Evolutionary conservation across 2,329 filamentous ascomycete genomes (phyloP), one percentile per base, ranked within the genome.

Genomic region (Ilyonectria mors-panacis): DNA sequence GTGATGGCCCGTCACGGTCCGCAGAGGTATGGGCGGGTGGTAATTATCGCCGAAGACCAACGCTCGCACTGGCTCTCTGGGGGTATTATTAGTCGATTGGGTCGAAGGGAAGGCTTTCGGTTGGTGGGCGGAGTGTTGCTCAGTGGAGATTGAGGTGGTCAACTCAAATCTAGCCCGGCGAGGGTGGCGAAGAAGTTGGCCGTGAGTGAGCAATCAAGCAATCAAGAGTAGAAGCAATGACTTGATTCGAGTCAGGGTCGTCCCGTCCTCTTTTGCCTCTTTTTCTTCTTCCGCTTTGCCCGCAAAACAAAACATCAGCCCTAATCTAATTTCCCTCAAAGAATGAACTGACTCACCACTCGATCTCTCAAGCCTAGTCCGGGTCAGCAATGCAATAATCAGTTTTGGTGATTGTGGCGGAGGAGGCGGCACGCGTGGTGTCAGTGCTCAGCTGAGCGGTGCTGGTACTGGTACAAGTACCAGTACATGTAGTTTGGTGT

Each of bases 361-460:
- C 15, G 15, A n/a, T 42, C 39, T 42, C 15, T 42, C 39, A 42
- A 42, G 17, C 39, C 39, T 15, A 42, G 17, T 42, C 17, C 15
- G 17, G 28, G 30, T n/a, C 26, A 13, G 30, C 17, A 28, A 28
- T 28, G 15, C 15, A 33, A 12, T 12, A 33, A 33, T 51, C 21
- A 28, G n/a, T 26, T 30, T 15, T 51, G 26, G 48, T 51, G 26
- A 4, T 19, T 60, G 57, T 60, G 57, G 57, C 57, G 57, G 57
- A 53, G 58, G 47, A 53, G 55, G 39, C 37, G 39, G 39, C 39
- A 21, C 54, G 26, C 6, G 55, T 45, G 23, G 55, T 39, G 51
- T 26, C 51, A 55, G 39, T 48, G 28, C 35, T 60, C 45, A 60
- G 58, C 58, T 60, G 58, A 51, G 45, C 15, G 26, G 37, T 13